phyloP scores from a whole-genome alignment of 305 asterid species.

The Fraxinus sp. region DNA sequence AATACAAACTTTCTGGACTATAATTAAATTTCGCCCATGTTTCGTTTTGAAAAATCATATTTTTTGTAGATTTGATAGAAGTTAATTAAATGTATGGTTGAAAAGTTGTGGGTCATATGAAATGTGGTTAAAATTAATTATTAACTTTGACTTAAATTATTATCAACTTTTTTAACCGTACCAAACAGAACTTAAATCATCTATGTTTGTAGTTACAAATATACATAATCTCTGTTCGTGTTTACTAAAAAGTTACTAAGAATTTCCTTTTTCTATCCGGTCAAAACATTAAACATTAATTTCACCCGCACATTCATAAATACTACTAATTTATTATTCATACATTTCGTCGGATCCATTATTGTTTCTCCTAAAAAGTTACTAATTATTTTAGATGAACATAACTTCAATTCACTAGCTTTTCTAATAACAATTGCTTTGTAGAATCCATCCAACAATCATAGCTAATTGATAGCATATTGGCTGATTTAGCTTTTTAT shows the following conservation, averaged over 20 bases:
- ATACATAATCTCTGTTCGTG: too few relatives aligned
- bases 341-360: not conserved
- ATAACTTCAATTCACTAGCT: not conserved
- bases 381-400: not conserved
- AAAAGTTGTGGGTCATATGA: too few relatives aligned
- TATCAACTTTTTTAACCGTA: too few relatives aligned
- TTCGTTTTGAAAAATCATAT: too few relatives aligned
- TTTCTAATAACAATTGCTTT: not conserved
- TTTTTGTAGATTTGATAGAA: too few relatives aligned
- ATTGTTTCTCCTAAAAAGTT: not conserved
- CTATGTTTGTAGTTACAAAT: too few relatives aligned
- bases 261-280: not conserved
- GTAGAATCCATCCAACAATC: not conserved
- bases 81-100: too few relatives aligned
- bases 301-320: not conserved
- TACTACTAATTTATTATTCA: not conserved
- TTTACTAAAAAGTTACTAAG: too few relatives aligned
- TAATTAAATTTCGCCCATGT: not conserved
- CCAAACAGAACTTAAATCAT: too few relatives aligned
- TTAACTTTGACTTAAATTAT: too few relatives aligned
- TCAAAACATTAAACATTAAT: not conserved
- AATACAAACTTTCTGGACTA: not conserved
- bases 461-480: not conserved
- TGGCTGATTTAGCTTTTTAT: not conserved
- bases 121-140: too few relatives aligned